Percentiles rank a stretch among this genome's conserved stretches.
phyloP scores from a whole-genome alignment of 768 basidiomycete genomes.

The Tephrocybe sp. region DNA sequence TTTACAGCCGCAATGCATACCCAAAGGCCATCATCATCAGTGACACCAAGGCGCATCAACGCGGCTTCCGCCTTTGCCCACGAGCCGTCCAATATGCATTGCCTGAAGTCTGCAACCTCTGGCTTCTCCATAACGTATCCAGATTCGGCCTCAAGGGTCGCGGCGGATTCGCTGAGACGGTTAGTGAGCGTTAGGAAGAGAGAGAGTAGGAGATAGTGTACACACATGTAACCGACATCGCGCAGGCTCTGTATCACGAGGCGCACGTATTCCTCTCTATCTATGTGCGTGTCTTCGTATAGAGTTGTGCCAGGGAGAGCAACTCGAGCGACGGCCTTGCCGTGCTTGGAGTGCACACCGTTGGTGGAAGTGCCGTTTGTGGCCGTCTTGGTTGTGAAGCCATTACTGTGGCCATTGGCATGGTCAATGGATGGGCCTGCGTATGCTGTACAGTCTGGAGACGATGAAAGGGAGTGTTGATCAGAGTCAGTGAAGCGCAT shows the following conservation, averaged over 20 bases:
- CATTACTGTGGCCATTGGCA: slow-evolving; percentile 40
- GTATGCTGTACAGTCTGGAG: slow-evolving; percentile 39
- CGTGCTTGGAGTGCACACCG: slow-evolving; percentile 46
- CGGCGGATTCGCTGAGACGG: slow-evolving; percentile 73
- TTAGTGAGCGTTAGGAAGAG: slow-evolving; percentile 4
- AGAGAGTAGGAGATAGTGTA: slow-evolving; percentile 18
- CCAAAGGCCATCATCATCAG: slow-evolving; percentile 65
- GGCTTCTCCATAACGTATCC: slow-evolving; percentile 82
- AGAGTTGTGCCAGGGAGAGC: slow-evolving; percentile 69
- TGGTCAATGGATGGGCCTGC: slow-evolving; percentile 57
- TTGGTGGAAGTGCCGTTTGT: slow-evolving; percentile 27
- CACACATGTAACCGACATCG: slow-evolving; percentile 80
- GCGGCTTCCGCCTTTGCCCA: slow-evolving; percentile 79
- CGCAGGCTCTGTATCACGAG: slow-evolving; percentile 85
- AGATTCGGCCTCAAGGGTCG: slow-evolving; percentile 88
- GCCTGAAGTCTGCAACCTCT: slow-evolving; percentile 76
- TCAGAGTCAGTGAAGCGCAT: slow-evolving; percentile 57
- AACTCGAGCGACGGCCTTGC: slow-evolving; percentile 56
- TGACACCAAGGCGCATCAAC: slow-evolving; percentile 65
- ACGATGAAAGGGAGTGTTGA: slow-evolving; percentile 43
- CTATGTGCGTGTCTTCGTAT: slow-evolving; percentile 74
- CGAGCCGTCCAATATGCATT: slow-evolving; percentile 72
- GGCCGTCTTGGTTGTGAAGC: slow-evolving; percentile 33
- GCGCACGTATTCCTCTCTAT: slow-evolving; percentile 89
- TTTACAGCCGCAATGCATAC: slow-evolving; percentile 39